These are phyloP conservation scores for Xanthoconium purpureum DNA, from an alignment of 768 basidiomycete species.

Conservation along the genomic window DNA sequence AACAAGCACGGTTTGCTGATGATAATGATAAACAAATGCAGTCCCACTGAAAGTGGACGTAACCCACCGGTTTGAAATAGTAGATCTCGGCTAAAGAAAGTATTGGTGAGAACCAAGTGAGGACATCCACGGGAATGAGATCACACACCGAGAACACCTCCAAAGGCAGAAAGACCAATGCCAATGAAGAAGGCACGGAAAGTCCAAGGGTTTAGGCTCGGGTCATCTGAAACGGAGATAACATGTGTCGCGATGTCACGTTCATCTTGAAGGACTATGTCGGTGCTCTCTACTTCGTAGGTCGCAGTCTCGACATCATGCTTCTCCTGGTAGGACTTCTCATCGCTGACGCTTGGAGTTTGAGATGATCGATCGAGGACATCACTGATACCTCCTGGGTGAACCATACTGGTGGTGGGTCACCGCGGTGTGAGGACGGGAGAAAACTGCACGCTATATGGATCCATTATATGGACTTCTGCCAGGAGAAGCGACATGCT, in stretches of 20 bases:
- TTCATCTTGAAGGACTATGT: slow-evolving; percentile 37
- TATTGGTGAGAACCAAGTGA: too few species aligned
- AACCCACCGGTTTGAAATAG: slow-evolving; percentile 41
- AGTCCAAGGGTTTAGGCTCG: slow-evolving; percentile 29
- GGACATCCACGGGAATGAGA: neutral
- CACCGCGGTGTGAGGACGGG: neutral
- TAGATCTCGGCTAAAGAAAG: slow-evolving; percentile 46
- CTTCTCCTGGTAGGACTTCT: slow-evolving; percentile 28
- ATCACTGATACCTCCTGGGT: neutral
- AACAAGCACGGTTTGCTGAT: slow-evolving; percentile 51
- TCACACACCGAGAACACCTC: slow-evolving; percentile 47
- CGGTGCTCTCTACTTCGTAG: slow-evolving; percentile 9
- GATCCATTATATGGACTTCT: neutral
- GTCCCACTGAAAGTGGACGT: neutral
- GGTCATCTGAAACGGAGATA: slow-evolving; percentile 37
- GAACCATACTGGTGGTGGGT: slow-evolving; percentile 8
- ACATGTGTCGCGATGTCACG: slow-evolving; percentile 49
- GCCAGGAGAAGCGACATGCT: neutral
- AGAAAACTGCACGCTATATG: neutral
- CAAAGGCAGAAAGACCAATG: slow-evolving; percentile 50
- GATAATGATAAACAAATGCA: neutral
- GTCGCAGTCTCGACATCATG: slow-evolving; percentile 33
- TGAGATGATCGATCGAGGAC: neutral
- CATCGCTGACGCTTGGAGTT: slow-evolving; percentile 10
- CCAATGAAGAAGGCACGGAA: slow-evolving; percentile 54